phyloP scores from a whole-genome alignment of 768 basidiomycete genomes.

The Lyophyllum shimeji region DNA sequence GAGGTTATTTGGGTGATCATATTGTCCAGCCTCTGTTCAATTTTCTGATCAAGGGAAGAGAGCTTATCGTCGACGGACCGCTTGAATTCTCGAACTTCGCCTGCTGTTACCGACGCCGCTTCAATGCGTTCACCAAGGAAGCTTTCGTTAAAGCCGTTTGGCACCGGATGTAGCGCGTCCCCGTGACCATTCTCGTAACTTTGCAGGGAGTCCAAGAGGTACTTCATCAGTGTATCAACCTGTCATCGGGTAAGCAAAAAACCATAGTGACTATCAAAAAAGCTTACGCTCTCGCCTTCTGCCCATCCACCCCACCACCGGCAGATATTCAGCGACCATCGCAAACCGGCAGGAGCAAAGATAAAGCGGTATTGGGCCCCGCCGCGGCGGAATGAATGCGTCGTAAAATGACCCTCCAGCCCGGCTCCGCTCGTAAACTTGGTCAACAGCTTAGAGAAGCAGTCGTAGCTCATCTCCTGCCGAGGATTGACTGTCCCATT shows the following conservation, averaged over 20 bases:
- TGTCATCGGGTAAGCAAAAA: conserved; percentile 11
- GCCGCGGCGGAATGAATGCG: conserved; percentile 2
- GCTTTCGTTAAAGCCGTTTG: conserved; percentile 15
- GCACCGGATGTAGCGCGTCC: conserved; percentile 26
- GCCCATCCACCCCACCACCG: conserved; percentile 48
- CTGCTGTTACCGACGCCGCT: background rate
- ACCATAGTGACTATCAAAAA: background rate
- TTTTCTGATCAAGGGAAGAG: background rate
- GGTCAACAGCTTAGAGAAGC: background rate
- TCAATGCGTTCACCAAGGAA: conserved; percentile 25
- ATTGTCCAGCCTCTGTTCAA: background rate
- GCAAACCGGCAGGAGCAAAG: conserved; percentile 22
- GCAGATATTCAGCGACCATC: conserved; percentile 34
- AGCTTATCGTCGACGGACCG: background rate
- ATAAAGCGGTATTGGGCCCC: conserved; percentile 6
- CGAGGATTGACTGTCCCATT: background rate
- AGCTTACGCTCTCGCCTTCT: conserved; percentile 4
- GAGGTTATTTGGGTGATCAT: background rate
- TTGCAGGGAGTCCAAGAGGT: conserved; percentile 32
- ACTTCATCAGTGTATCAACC: conserved; percentile 34
- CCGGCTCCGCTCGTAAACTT: background rate
- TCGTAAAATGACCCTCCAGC: background rate
- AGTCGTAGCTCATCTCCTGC: background rate
- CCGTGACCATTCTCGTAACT: conserved; percentile 29
- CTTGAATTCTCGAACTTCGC: background rate